A percentile compares a stretch with the other conserved stretches of the same genome.
These are phyloP conservation scores for Oryza meyeriana DNA, from an alignment of 176 grass and related monocot genomes.

Conservation along the genomic window DNA sequence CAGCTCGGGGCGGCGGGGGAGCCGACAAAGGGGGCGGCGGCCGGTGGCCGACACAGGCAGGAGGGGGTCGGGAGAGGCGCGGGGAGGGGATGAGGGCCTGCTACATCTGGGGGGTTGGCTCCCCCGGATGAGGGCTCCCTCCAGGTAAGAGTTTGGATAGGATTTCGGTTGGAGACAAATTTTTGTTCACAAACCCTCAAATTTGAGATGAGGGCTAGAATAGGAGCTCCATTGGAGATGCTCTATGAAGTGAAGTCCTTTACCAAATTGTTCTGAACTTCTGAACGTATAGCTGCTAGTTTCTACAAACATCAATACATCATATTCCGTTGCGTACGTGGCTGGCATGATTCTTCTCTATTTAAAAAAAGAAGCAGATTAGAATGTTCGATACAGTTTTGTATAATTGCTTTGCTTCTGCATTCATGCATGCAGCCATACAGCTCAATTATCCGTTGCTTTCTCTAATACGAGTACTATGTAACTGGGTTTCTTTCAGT, in stretches of 20 bases:
- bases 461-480: background rate
- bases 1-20: no score
- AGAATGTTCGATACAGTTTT: background rate
- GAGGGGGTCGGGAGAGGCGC: no score
- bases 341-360: background rate
- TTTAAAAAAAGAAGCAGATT: background rate
- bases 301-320: background rate
- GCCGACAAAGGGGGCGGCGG: no score
- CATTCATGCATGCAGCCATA: background rate
- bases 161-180: no score
- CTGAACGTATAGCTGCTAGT: background rate
- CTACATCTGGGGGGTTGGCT: no score
- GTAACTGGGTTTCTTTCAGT: background rate
- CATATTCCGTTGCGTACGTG: background rate
- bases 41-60: no score
- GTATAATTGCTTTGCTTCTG: background rate
- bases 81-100: no score
- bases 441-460: background rate
- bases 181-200: no score
- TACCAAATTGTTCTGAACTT: background rate
- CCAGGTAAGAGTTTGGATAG: no score
- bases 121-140: no score
- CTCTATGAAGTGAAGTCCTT: background rate
- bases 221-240: no score
- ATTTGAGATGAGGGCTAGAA: no score